A percentile compares a stretch with the other conserved stretches of the same genome.
Conservation (phyloP, 805 yeast genomes). For the Metschnikowia peoriensis region DNA sequence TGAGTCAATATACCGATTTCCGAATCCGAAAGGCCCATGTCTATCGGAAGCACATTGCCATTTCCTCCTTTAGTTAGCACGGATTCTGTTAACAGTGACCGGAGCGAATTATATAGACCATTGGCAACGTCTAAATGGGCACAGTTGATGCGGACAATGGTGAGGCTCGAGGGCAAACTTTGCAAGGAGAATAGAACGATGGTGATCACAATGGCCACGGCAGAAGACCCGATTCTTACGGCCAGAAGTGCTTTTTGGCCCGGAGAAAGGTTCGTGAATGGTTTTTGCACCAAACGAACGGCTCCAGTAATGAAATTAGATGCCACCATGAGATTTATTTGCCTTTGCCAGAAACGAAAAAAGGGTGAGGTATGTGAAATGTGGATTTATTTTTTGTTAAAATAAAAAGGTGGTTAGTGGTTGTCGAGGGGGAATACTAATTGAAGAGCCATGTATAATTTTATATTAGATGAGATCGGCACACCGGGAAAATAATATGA, state of each 20-base stretch:
- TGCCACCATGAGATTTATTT: not conserved
- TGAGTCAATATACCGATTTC: conserved; percentile 44
- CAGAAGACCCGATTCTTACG: conserved; percentile 23
- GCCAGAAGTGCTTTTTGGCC: conserved; percentile 26
- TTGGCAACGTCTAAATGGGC: conserved; percentile 51
- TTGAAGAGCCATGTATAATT: too few relatives aligned
- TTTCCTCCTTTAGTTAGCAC: conserved; percentile 17
- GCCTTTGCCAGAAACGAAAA: too few relatives aligned
- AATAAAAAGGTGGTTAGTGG: too few relatives aligned
- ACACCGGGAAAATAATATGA: too few relatives aligned
- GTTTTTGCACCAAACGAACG: conserved; percentile 4
- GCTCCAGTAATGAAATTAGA: not conserved
- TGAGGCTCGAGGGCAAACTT: conserved; percentile 11
- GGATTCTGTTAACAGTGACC: conserved; percentile 19
- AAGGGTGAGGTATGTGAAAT: too few relatives aligned
- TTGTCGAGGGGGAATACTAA: too few relatives aligned
- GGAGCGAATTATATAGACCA: conserved; percentile 46
- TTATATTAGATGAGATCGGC: too few relatives aligned
- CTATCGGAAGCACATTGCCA: conserved; percentile 22
- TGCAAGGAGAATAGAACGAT: conserved; percentile 6
- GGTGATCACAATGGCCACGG: conserved; percentile 8
- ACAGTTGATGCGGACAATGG: conserved; percentile 44
- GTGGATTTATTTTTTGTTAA: too few relatives aligned
- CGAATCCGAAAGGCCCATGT: conserved; percentile 44
- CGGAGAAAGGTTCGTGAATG: conserved; percentile 26